Conservation (phyloP, 768 basidiomycete genomes). For the Asterophora parasitica region DNA sequence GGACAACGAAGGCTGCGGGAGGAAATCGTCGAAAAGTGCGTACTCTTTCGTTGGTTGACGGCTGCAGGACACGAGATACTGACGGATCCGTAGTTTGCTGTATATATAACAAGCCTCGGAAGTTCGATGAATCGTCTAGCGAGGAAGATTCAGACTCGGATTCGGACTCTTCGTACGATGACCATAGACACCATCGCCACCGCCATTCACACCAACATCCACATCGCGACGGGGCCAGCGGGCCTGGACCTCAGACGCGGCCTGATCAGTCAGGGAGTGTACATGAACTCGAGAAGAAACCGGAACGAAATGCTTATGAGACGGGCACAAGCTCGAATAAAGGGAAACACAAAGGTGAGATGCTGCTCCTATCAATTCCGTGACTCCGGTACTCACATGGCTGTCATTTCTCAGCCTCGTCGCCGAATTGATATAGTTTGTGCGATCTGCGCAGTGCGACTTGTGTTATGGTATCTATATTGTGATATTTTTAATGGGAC, state of each 20-base stretch:
- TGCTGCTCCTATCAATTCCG: too few species aligned
- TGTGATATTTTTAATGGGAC: too few species aligned
- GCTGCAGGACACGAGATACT: neutral
- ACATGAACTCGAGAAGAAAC: conserved; percentile 21
- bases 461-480: too few species aligned
- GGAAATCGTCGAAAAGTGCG: conserved; percentile 92
- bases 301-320: conserved; percentile 50
- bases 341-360: conserved; percentile 30
- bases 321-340: conserved; percentile 29
- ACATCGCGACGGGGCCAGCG: neutral
- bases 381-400: too few species aligned
- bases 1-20: conserved; percentile 86
- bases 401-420: too few species aligned
- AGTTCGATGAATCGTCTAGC: conserved; percentile 80
- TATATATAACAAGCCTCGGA: conserved; percentile 82
- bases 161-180: conserved; percentile 25
- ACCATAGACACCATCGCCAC: conserved; percentile 10
- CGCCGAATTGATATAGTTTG: too few species aligned
- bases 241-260: conserved; percentile 8
- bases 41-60: conserved; percentile 12
- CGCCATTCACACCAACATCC: conserved; percentile 9
- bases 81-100: conserved; percentile 70
- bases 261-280: conserved; percentile 17
- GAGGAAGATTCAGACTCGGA: conserved; percentile 49
- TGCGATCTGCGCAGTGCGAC: too few species aligned